Evolutionary conservation across 768 basidiomycete species (phyloP).

Genomic region (Mycena capillaripes): DNA sequence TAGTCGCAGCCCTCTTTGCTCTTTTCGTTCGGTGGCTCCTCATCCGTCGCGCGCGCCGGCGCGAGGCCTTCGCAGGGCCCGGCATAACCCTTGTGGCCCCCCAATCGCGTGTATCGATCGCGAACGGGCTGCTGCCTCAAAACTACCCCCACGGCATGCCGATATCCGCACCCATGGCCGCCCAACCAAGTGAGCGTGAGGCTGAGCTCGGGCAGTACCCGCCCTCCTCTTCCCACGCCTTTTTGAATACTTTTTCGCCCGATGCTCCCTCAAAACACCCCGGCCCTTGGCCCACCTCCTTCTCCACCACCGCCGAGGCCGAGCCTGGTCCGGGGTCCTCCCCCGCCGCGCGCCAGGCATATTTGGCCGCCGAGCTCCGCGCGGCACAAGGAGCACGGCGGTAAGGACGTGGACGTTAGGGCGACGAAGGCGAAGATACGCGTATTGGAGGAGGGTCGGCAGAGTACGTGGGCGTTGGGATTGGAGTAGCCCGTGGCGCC

Average conservation of each 20-base stretch:
- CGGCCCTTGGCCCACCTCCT: conserved; percentile 1
- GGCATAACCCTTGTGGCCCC: not conserved
- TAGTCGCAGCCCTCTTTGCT: conserved; percentile 14
- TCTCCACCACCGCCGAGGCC: not conserved
- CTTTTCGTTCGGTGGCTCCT: conserved; percentile 23
- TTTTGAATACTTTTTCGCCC: too few relatives aligned
- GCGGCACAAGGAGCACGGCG: conserved; percentile 19
- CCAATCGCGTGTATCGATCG: not conserved
- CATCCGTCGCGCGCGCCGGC: conserved; percentile 10
- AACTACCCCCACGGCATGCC: too few relatives aligned
- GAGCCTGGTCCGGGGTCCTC: not conserved
- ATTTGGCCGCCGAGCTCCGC: conserved; percentile 28
- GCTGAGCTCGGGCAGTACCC: conserved; percentile 23
- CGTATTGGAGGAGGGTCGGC: conserved; percentile 23
- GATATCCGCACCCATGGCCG: not conserved
- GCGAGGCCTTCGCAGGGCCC: not conserved
- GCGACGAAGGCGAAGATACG: conserved; percentile 16
- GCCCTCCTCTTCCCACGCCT: not conserved
- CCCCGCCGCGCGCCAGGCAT: conserved; percentile 29
- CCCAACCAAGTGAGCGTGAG: conserved; percentile 4
- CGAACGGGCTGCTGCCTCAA: not conserved
- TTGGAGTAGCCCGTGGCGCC: conserved; percentile 13
- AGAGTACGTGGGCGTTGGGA: conserved; percentile 28
- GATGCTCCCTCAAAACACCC: not conserved
- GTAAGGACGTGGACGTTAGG: not conserved